Evolutionary conservation across 148 eudicot genomes (phyloP).

Genomic region (Persicaria tinctoria): DNA sequence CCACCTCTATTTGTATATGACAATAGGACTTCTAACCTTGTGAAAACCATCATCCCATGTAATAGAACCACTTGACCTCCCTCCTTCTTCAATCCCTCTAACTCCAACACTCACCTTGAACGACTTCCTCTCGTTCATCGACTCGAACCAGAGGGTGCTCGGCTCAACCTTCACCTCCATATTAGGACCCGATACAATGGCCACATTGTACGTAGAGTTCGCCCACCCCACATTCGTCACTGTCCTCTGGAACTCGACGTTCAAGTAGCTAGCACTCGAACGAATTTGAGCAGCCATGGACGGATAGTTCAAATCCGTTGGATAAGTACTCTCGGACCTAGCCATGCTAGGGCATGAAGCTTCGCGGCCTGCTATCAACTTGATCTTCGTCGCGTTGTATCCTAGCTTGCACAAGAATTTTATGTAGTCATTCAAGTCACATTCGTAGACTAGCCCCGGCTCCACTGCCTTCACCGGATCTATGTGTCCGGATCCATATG

Average conservation of each 20-base stretch:
- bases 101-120: conserved; percentile 1
- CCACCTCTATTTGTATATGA: neutral
- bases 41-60: conserved; percentile 11
- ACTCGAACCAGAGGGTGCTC: neutral
- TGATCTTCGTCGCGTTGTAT: too few species aligned
- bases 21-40: conserved; percentile 15
- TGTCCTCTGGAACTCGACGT: neutral
- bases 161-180: conserved; percentile 2
- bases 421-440: too few species aligned
- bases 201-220: conserved; percentile 6
- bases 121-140: neutral
- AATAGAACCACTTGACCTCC: neutral
- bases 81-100: neutral
- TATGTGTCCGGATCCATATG: too few species aligned
- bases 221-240: conserved; percentile 15
- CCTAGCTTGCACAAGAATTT: too few species aligned
- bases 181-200: neutral
- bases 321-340: too few species aligned
- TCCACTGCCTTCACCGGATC: too few species aligned
- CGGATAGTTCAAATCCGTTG: conserved; percentile 15
- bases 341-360: too few species aligned
- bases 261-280: neutral
- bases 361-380: too few species aligned
- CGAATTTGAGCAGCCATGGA: neutral
- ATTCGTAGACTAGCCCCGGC: too few species aligned